A percentile compares a stretch with the other conserved stretches of the same genome.
Conservation (phyloP, 2,329 filamentous ascomycete genomes). For the Zymoseptoria pseudotritici region DNA sequence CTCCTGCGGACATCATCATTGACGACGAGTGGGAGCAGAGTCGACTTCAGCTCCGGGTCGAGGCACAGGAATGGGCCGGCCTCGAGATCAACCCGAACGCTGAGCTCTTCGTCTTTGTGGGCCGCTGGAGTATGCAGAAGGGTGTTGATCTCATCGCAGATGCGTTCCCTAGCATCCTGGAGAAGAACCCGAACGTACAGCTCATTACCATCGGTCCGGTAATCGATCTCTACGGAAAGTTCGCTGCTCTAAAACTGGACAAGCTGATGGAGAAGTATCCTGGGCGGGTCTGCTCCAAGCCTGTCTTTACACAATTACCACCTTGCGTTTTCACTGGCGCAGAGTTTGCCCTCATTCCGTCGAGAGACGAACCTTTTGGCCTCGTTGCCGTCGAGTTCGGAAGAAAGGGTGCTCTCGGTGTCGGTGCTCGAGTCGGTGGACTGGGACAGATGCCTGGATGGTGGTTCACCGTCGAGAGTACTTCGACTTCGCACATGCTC, state of each 20-base stretch:
- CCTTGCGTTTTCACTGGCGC: slow-evolving; percentile 58
- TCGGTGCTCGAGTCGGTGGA: slow-evolving; percentile 55
- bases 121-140: slow-evolving; percentile 61
- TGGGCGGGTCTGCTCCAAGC: slow-evolving; percentile 55
- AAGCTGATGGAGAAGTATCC: slow-evolving; percentile 58
- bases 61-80: slow-evolving; percentile 61
- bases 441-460: slow-evolving; percentile 60
- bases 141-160: slow-evolving; percentile 60
- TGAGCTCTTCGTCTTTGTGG: slow-evolving; percentile 59
- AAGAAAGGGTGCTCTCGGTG: slow-evolving; percentile 57
- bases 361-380: slow-evolving; percentile 60
- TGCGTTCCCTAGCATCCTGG: slow-evolving; percentile 54
- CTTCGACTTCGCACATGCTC: slow-evolving; percentile 53
- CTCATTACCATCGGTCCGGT: slow-evolving; percentile 56
- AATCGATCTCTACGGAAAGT: slow-evolving; percentile 58
- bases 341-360: slow-evolving; percentile 60
- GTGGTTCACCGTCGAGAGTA: slow-evolving; percentile 61
- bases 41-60: slow-evolving; percentile 45
- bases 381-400: slow-evolving; percentile 62
- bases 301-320: slow-evolving; percentile 56
- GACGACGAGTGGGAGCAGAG: slow-evolving; percentile 47
- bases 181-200: slow-evolving; percentile 51
- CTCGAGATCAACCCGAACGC: slow-evolving; percentile 52
- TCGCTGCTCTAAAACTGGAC: slow-evolving; percentile 56
- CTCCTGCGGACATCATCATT: slow-evolving; percentile 42